Evolutionary conservation across 2,329 filamentous ascomycete species (phyloP).

Genomic region (Karstenula rhodostoma): DNA sequence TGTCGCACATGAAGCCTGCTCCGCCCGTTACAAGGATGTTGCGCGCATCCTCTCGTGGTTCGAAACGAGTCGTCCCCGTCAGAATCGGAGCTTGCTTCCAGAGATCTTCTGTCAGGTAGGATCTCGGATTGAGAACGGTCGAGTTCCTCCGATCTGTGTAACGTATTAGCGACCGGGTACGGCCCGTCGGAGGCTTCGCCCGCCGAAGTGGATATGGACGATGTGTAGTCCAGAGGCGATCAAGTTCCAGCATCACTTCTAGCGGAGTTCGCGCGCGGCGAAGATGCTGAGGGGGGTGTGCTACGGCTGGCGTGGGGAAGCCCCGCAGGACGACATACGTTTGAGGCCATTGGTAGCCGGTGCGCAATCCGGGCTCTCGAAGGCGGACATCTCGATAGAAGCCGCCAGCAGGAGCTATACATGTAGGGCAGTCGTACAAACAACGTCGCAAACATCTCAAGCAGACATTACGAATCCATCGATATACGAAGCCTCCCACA

Average conservation of each 20-base stretch:
- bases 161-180: conserved; percentile 19
- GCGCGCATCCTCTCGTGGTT: conserved; percentile 72
- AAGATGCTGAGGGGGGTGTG: conserved; percentile 4
- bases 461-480: conserved; percentile 5
- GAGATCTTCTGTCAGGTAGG: conserved; percentile 64
- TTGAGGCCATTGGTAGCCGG: conserved; percentile 32
- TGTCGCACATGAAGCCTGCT: conserved; percentile 81
- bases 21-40: conserved; percentile 87
- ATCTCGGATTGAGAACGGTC: conserved; percentile 52
- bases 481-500: conserved; percentile 6
- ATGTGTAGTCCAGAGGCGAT: not conserved
- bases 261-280: too few species aligned
- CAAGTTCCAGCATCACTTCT: too few species aligned
- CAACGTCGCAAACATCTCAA: conserved; percentile 11
- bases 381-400: conserved; percentile 35
- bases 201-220: not conserved
- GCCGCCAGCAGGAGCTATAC: conserved; percentile 7
- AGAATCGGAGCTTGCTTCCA: conserved; percentile 78
- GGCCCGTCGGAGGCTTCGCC: not conserved
- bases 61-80: conserved; percentile 73
- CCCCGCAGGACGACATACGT: conserved; percentile 31
- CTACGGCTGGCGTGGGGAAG: not conserved
- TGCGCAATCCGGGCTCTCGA: conserved; percentile 32
- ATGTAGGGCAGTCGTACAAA: conserved; percentile 10
- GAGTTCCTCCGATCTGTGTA: conserved; percentile 42